Base-by-base conservation (phyloP, 768 basidiomycete genomes). In the Termitomyces sp. region DNA sequence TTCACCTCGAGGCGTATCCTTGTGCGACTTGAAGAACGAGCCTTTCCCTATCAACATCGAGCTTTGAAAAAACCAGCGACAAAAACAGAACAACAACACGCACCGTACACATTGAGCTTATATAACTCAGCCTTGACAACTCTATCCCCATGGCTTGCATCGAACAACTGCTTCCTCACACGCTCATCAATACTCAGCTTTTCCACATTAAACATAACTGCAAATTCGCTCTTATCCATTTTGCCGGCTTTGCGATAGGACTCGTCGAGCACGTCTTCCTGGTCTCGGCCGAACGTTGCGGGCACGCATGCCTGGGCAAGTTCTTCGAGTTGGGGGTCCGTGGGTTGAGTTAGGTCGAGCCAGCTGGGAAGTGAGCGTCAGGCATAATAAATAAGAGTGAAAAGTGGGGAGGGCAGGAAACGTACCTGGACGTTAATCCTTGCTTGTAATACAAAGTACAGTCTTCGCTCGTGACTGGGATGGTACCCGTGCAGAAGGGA, bases 21-120 rank as follows among this genome's bases (percentile, higher is more conserved):
- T 73, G 63, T 83, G 83, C 1, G 78, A 43, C 63, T 81, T 82
- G 74, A 84, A 84, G 66, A 81, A 83, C 0, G 75, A 75, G 11
- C 71, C 81, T 48, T 74, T 65, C 1, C 73, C 80, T 80, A 37
- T 8, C 52, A 11, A 12, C 17, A 43, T 4, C 5, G 7, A 17
- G n/a, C 2, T 42, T 5, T 3, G 17, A 17, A n/a, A 14, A n/a
- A n/a, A 6, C 17, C 43, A 17, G 34, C 43, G 43, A 25, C 25
- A 25, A n/a, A 6, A 17, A 43, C 2, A n/a, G 7, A n/a, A 43
- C 17, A 43, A 43, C 6, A 6, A 43, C 17, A 7, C 43, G 15
- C 7, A 77, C 76, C 74, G 51, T 76, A 77, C 5, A 78, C 71
- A 60, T 77, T 77, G 6, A 78, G 62, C 50, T 77, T 77, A 59